These are phyloP conservation scores for Fusarium virguliforme DNA, from an alignment of 2,329 filamentous ascomycete species.

Conservation along the genomic window DNA sequence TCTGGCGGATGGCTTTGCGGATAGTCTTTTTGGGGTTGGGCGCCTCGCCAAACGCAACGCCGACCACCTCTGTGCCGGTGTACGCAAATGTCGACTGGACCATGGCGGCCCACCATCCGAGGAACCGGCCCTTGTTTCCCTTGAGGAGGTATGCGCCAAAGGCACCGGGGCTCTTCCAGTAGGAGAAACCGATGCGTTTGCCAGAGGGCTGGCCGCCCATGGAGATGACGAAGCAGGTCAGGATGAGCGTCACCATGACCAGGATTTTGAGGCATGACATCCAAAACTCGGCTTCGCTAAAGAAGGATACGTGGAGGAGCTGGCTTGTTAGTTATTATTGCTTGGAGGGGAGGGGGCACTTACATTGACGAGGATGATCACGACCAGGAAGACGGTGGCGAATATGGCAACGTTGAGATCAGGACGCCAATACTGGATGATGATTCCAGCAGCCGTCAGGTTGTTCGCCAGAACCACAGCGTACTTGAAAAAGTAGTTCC, in stretches of 20 bases:
- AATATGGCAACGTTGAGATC: constrained; percentile 7
- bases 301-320: constrained; percentile 58
- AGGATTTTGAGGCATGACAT: constrained; percentile 64
- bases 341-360: background rate
- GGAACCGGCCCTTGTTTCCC: constrained; percentile 57
- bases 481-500: constrained; percentile 10
- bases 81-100: constrained; percentile 59
- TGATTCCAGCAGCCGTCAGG: background rate
- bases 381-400: background rate
- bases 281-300: constrained; percentile 66
- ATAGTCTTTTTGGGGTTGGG: constrained; percentile 3
- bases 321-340: background rate
- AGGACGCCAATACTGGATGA: constrained; percentile 1
- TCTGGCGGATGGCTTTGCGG: background rate
- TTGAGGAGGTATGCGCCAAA: constrained; percentile 58
- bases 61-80: constrained; percentile 4
- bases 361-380: background rate
- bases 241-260: constrained; percentile 59
- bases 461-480: constrained; percentile 1
- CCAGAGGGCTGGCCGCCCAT: constrained; percentile 59
- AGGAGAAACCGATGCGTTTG: constrained; percentile 60
- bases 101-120: constrained; percentile 60
- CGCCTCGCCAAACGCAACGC: background rate
- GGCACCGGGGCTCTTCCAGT: constrained; percentile 62
- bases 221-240: constrained; percentile 51